These are phyloP conservation scores for Trametes sanguinea DNA, from an alignment of 768 basidiomycete species.

Conservation along the genomic window DNA sequence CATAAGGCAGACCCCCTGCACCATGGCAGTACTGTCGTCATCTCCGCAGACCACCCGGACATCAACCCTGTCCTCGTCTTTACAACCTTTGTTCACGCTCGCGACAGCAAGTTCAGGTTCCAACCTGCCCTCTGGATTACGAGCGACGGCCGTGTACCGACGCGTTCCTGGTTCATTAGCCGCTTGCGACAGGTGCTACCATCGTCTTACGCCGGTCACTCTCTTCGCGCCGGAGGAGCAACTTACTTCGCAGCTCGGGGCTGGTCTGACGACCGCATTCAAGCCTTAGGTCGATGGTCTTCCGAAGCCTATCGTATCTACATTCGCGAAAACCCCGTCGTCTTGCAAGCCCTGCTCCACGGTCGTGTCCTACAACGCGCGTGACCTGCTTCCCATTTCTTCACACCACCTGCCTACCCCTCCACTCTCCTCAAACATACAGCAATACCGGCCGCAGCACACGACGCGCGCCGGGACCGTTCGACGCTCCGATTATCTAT, in stretches of 20 bases:
- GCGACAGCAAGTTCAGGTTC: conserved; percentile 31
- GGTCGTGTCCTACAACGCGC: not conserved
- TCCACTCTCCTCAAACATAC: too few relatives aligned
- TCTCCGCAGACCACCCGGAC: too few relatives aligned
- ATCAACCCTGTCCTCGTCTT: too few relatives aligned
- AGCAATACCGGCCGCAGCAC: too few relatives aligned
- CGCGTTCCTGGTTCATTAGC: conserved; percentile 36
- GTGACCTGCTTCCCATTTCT: too few relatives aligned
- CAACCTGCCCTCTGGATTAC: conserved; percentile 39
- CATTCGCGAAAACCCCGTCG: conserved; percentile 41
- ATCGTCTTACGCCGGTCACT: conserved; percentile 35
- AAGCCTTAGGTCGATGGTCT: conserved; percentile 42
- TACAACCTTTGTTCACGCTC: not conserved
- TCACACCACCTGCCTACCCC: too few relatives aligned
- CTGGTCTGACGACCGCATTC: conserved; percentile 35
- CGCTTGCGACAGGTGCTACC: conserved; percentile 24
- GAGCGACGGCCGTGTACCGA: conserved; percentile 35
- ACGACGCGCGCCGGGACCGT: too few relatives aligned
- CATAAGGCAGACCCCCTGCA: too few relatives aligned
- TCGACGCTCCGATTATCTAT: too few relatives aligned
- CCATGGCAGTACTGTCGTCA: too few relatives aligned
- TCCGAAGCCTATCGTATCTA: conserved; percentile 37
- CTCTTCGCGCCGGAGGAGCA: conserved; percentile 44
- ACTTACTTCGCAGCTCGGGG: conserved; percentile 40
- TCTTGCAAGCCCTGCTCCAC: conserved; percentile 24